Conservation (phyloP, 768 basidiomycete species). For the Daedalea quercina region DNA sequence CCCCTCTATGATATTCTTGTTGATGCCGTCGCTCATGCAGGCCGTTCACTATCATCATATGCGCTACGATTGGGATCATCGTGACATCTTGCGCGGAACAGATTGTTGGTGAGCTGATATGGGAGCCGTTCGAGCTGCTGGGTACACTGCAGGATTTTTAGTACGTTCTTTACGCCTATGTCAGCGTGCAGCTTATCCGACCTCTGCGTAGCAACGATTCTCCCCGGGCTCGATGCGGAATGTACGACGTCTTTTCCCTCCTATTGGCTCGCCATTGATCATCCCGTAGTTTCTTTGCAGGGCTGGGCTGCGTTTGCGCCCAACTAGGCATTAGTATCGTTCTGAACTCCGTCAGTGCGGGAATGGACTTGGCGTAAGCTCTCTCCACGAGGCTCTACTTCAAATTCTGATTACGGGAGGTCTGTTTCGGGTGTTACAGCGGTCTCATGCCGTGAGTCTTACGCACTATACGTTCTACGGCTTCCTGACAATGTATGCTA, state of each 20-base stretch:
- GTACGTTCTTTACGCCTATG: background rate
- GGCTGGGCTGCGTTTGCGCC: constrained; percentile 1
- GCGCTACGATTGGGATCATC: constrained; percentile 1
- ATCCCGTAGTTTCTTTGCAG: background rate
- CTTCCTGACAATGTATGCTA: background rate
- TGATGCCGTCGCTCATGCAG: background rate
- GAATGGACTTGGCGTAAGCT: constrained; percentile 3
- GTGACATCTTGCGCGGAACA: constrained; percentile 1
- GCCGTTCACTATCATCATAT: background rate
- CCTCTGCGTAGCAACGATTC: background rate
- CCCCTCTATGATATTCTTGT: background rate
- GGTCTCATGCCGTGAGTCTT: background rate
- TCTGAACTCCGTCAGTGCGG: constrained; percentile 1
- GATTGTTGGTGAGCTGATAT: background rate
- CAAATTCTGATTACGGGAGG: too few species aligned
- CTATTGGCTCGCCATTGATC: background rate
- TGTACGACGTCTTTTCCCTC: background rate
- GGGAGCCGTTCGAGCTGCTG: constrained; percentile 1
- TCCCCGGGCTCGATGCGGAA: background rate
- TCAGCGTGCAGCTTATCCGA: background rate
- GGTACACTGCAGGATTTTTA: background rate
- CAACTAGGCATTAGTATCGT: constrained; percentile 4
- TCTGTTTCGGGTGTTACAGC: background rate
- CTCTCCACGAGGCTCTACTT: too few species aligned
- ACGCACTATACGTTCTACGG: background rate